Conservation (phyloP, 495 filamentous ascomycete genomes). For the Choiromyces venosus region DNA sequence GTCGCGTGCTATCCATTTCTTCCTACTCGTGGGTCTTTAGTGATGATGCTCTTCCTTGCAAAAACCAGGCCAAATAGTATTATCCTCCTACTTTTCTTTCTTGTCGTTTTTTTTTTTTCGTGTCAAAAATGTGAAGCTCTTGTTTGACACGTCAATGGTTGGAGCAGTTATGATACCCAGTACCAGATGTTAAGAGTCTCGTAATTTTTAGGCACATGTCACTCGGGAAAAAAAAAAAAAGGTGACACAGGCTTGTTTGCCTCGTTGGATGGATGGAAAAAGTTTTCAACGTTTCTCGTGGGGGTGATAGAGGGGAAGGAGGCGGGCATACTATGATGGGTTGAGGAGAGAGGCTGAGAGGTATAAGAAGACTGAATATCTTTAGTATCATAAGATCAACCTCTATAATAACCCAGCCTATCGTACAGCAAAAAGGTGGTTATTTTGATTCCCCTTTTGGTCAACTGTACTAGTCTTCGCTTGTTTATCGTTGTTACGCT, state of each 20-base stretch:
- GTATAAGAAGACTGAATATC: background rate
- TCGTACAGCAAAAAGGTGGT: background rate
- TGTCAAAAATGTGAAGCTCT: background rate
- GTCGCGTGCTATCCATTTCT: background rate
- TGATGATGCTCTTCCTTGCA: background rate
- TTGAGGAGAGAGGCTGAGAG: background rate
- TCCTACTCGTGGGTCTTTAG: background rate
- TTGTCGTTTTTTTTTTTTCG: background rate
- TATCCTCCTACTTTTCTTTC: background rate
- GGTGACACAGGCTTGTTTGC: background rate
- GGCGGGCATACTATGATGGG: background rate
- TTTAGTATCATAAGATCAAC: background rate
- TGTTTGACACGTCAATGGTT: background rate
- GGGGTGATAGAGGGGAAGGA: background rate
- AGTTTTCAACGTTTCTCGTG: background rate
- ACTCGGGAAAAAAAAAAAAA: background rate
- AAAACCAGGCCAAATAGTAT: background rate
- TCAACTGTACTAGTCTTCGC: background rate
- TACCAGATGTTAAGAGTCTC: background rate
- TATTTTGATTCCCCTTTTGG: background rate
- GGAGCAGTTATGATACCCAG: background rate
- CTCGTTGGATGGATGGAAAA: background rate
- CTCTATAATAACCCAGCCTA: background rate
- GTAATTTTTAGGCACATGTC: background rate
- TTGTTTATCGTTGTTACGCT: background rate